Base-by-base conservation (phyloP, 495 filamentous ascomycete genomes). In the Poronia punctata region DNA sequence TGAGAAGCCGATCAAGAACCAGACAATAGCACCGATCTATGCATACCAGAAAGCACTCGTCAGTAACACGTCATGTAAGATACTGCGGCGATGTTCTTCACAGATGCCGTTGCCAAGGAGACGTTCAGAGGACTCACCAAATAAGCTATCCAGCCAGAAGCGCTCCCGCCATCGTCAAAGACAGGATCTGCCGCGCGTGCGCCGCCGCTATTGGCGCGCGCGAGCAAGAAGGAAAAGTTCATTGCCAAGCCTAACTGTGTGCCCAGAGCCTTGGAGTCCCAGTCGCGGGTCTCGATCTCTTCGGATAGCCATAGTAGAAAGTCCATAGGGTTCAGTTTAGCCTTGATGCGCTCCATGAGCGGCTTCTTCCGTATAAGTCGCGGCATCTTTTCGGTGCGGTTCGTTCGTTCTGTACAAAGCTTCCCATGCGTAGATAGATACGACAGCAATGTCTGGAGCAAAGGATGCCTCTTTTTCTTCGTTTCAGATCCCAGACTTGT, bases 221-320 rank as follows among this genome's bases (percentile, higher is more conserved):
- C 84, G 29, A 97, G 63, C 23, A 96, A 65, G 61, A 94, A 93
- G 15, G 82, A 48, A 11, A 93, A 49, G 54, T 97, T 96, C 46
- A 88, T 65, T 1, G 46, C 63, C 16, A 95, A 46, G 0, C 88
- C 92, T 18, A 95, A 66, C 23, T 84, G 75, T 2, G 76, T 72
- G 10, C 84, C 84, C 65, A 84, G 82, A 14, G 74, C 63, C 46
- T 86, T 84, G 43, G 88, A 83, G 50, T 95, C 84, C 84, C 86
- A 94, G 37, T 93, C 86, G 48, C 82, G 75, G 1, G 83, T 82
- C 54, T 95, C 87, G 43, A 96, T 71, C 62, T 90, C 83, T 52
- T 95, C 89, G 1, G 86, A 93, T 2, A 94, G 61, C 80, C 84
- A 90, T 15, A 97, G 74, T 24, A 92, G 67, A 57, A 88, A 83